phyloP scores from a whole-genome alignment of 805 yeast species.

The Ogataea glucozyma region DNA sequence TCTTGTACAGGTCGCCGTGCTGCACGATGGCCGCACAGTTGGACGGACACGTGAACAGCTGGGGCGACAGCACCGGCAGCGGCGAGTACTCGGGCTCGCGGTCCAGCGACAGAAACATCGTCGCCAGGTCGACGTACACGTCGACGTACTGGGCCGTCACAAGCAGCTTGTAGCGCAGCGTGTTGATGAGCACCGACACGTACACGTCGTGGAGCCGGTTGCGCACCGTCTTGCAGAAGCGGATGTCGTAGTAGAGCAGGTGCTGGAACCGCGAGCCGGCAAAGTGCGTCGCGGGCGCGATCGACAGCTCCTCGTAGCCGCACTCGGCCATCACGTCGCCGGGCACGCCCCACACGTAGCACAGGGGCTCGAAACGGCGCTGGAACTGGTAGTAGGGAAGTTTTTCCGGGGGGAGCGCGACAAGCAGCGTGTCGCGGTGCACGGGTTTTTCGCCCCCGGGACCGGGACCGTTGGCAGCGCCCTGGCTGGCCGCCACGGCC shows the following conservation, averaged over 20 bases:
- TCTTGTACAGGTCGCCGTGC: conserved; percentile 64
- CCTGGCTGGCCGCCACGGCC: too few species aligned
- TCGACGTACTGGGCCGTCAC: conserved; percentile 81
- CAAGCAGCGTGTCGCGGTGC: conserved; percentile 34
- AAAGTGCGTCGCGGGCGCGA: conserved; percentile 15
- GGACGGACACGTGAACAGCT: conserved; percentile 86
- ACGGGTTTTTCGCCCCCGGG: too few species aligned
- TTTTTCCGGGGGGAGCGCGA: conserved; percentile 25
- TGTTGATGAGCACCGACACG: conserved; percentile 63
- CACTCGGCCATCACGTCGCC: conserved; percentile 45
- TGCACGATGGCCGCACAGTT: conserved; percentile 62
- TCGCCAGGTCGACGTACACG: conserved; percentile 72
- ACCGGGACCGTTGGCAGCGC: too few species aligned
- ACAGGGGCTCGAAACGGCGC: conserved; percentile 27
- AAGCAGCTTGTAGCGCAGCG: conserved; percentile 53
- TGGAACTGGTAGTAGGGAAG: conserved; percentile 22
- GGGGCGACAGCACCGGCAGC: conserved; percentile 73
- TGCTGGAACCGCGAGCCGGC: conserved; percentile 59
- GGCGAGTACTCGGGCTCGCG: conserved; percentile 86
- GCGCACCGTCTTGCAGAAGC: conserved; percentile 70
- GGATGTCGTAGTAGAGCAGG: conserved; percentile 62
- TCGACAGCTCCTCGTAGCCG: conserved; percentile 40
- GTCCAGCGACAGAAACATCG: conserved; percentile 69
- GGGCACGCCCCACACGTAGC: conserved; percentile 50
- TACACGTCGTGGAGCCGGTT: conserved; percentile 60